A percentile compares a stretch with the other conserved stretches of the same genome.
These are phyloP conservation scores for Zalaria obscura DNA, from an alignment of 2,329 filamentous ascomycete species.

Conservation along the genomic window DNA sequence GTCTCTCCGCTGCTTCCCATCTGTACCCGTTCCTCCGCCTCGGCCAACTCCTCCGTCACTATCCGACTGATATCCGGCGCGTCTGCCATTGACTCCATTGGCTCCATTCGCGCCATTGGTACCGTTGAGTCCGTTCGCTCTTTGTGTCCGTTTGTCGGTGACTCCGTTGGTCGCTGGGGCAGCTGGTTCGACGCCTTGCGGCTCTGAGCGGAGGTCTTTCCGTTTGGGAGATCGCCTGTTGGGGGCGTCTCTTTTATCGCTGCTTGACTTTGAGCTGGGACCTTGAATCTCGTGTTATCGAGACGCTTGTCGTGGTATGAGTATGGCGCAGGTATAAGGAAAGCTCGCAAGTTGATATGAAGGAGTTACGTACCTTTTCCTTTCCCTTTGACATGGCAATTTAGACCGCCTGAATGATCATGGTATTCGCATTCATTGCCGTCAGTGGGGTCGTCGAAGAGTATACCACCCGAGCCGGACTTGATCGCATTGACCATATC, in stretches of 20 bases:
- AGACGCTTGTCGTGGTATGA: conserved; percentile 1
- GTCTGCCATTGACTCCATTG: conserved; percentile 5
- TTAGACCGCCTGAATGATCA: conserved; percentile 31
- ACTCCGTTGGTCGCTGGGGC: background rate
- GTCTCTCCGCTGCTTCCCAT: background rate
- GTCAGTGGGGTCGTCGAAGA: conserved; percentile 38
- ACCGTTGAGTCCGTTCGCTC: background rate
- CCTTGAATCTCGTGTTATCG: conserved; percentile 6
- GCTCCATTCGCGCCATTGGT: conserved; percentile 2
- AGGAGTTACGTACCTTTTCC: conserved; percentile 2
- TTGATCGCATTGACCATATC: conserved; percentile 40
- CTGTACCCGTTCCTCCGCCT: conserved; percentile 1
- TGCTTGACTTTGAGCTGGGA: conserved; percentile 6
- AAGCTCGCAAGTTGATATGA: background rate
- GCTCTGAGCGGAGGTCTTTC: background rate
- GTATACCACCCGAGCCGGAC: conserved; percentile 31
- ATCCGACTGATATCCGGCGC: background rate
- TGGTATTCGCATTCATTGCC: conserved; percentile 34
- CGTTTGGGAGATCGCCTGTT: conserved; percentile 1
- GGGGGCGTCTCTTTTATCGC: background rate
- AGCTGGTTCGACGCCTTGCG: no score
- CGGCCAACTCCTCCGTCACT: background rate
- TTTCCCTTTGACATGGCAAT: conserved; percentile 14
- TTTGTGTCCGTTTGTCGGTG: background rate
- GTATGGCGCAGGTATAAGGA: background rate